These are phyloP conservation scores for Aspergillus melleus DNA, from an alignment of 2,329 filamentous ascomycete species.

Conservation along the genomic window DNA sequence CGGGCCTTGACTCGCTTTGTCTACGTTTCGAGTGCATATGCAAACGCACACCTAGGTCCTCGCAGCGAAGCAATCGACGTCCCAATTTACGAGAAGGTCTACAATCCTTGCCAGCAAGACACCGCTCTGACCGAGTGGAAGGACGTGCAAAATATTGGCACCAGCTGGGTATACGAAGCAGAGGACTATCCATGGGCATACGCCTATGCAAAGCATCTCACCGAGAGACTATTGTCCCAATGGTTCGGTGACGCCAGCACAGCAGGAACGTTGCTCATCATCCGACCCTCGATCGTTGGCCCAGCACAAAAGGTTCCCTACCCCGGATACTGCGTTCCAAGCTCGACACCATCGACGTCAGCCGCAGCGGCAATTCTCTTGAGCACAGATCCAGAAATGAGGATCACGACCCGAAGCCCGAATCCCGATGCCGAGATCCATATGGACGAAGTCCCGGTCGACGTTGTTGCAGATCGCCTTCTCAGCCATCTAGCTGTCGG, in stretches of 20 bases:
- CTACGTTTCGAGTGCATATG: constrained; percentile 19
- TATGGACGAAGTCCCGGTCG: constrained; percentile 27
- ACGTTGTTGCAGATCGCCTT: constrained; percentile 25
- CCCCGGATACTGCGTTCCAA: constrained; percentile 19
- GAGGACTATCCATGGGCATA: constrained; percentile 14
- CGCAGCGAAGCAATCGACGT: constrained; percentile 2
- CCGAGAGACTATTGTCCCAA: constrained; percentile 8
- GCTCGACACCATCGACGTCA: constrained; percentile 19
- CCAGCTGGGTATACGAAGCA: constrained; percentile 1
- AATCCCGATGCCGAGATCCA: constrained; percentile 20
- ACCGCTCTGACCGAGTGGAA: background rate
- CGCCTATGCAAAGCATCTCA: constrained; percentile 16
- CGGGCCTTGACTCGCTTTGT: constrained; percentile 14
- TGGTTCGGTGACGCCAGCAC: background rate
- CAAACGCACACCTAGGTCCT: constrained; percentile 12
- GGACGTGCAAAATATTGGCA: constrained; percentile 1
- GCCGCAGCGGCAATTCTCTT: constrained; percentile 7
- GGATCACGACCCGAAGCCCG: constrained; percentile 17
- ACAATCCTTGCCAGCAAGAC: background rate
- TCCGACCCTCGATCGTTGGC: constrained; percentile 23
- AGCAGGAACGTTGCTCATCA: constrained; percentile 13
- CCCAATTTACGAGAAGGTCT: constrained; percentile 13
- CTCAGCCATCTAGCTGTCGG: background rate
- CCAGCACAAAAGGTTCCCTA: constrained; percentile 24
- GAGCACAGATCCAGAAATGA: background rate